Conservation (phyloP, 192 early-diverging fungal genomes). For the Podila horticola region DNA sequence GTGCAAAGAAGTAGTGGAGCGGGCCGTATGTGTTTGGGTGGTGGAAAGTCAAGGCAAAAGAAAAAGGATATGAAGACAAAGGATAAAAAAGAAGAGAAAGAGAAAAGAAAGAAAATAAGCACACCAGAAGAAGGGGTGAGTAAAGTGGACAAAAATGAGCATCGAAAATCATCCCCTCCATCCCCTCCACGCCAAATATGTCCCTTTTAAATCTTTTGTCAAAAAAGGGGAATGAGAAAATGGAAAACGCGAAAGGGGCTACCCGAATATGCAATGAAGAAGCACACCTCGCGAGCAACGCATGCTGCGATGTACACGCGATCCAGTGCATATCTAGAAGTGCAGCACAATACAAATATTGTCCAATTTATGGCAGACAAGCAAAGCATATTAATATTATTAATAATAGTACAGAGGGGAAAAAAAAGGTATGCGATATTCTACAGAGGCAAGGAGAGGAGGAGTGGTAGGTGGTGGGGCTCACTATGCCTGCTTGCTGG, state of each 20-base stretch:
- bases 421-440: not conserved
- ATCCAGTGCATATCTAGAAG: too few species aligned
- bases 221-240: not conserved
- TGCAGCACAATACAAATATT: too few species aligned
- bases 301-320: too few species aligned
- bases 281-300: too few species aligned
- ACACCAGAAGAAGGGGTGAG: slow-evolving; percentile 4
- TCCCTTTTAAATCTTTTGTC: not conserved
- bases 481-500: not conserved
- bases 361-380: too few species aligned
- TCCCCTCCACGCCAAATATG: not conserved
- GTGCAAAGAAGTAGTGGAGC: not conserved
- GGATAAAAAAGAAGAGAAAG: not conserved
- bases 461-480: not conserved
- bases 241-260: too few species aligned
- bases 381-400: not conserved
- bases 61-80: not conserved
- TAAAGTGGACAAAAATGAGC: slow-evolving; percentile 2
- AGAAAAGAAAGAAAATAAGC: not conserved
- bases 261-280: too few species aligned
- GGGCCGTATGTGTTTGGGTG: too few species aligned
- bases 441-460: too few species aligned
- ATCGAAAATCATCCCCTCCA: not conserved
- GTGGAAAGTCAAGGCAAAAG: too few species aligned
- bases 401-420: not conserved